phyloP scores from a whole-genome alignment of 805 yeast species.

The Saccharomyces paradoxus region DNA sequence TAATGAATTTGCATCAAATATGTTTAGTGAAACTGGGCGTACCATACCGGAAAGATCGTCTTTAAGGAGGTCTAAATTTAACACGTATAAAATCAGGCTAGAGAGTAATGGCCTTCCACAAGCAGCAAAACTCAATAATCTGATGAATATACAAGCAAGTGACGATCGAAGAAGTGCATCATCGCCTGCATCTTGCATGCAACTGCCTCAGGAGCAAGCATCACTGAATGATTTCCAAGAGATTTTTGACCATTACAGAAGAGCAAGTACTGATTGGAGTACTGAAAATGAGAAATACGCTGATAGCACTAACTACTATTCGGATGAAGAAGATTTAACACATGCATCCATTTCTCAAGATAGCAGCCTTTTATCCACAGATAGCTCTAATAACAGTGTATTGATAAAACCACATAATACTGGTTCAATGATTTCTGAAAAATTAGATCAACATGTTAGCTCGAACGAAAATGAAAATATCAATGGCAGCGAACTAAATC shows the following conservation, averaged over 20 bases:
- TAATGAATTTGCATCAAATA: slow-evolving; percentile 26
- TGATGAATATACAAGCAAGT: neutral
- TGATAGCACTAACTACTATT: neutral
- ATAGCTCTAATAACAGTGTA: slow-evolving; percentile 11
- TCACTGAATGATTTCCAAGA: slow-evolving; percentile 19
- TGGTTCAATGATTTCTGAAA: slow-evolving; percentile 6
- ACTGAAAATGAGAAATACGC: slow-evolving; percentile 2
- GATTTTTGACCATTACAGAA: slow-evolving; percentile 26
- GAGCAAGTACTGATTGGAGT: slow-evolving; percentile 18
- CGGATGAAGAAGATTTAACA: neutral
- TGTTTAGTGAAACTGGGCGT: slow-evolving; percentile 23
- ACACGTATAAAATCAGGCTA: slow-evolving; percentile 40
- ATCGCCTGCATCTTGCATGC: neutral
- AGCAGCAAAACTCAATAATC: neutral
- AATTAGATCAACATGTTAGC: neutral
- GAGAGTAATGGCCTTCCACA: slow-evolving; percentile 8
- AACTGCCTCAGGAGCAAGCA: neutral
- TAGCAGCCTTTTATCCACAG: slow-evolving; percentile 12
- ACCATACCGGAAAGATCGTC: slow-evolving; percentile 30
- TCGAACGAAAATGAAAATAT: neutral
- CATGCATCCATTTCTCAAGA: slow-evolving; percentile 7
- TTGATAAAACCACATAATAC: slow-evolving; percentile 6
- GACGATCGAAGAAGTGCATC: slow-evolving; percentile 1
- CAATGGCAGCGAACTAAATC: neutral
- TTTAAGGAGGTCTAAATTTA: slow-evolving; percentile 41